A percentile compares a stretch with the other conserved stretches of the same genome.
phyloP scores from a whole-genome alignment of 352 stramenopile species.

The Elongisporangium undulatum region DNA sequence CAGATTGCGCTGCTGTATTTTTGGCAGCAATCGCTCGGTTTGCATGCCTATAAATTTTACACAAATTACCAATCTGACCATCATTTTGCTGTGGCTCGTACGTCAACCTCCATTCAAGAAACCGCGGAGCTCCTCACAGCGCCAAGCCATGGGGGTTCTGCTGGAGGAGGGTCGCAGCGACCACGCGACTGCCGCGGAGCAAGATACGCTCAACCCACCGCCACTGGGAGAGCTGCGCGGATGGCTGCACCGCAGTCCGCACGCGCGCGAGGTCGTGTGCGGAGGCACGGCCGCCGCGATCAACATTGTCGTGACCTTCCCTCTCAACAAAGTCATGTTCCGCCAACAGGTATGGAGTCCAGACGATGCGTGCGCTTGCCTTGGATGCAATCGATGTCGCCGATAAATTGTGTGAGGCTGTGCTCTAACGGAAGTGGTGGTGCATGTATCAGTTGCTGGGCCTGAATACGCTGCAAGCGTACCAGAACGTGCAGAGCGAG shows the following conservation, averaged over 20 bases:
- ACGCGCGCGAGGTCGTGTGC: slow-evolving; percentile 79
- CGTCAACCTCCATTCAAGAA: not conserved
- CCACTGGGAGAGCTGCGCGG: not conserved
- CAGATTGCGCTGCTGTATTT: not conserved
- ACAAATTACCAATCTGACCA: not conserved
- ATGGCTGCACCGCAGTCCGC: slow-evolving; percentile 15
- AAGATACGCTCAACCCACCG: not conserved
- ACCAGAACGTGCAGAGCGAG: slow-evolving; percentile 62
- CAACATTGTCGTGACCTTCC: slow-evolving; percentile 87
- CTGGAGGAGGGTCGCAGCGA: not conserved
- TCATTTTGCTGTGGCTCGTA: not conserved
- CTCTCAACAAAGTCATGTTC: slow-evolving; percentile 90
- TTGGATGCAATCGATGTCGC: not conserved
- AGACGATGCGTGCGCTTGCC: not conserved
- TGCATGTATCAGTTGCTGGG: slow-evolving; percentile 57
- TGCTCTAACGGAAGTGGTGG: not conserved
- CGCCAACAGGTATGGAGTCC: slow-evolving; percentile 66
- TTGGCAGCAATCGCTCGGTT: not conserved
- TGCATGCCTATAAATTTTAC: not conserved
- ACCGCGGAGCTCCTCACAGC: not conserved
- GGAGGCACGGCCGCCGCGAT: slow-evolving; percentile 77
- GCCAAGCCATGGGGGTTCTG: not conserved
- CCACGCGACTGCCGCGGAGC: not conserved
- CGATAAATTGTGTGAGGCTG: not conserved
- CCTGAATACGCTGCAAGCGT: slow-evolving; percentile 60